Evolutionary conservation across 73 alveolate genomes (phyloP).

Genomic region (Paramecium caudatum): DNA sequence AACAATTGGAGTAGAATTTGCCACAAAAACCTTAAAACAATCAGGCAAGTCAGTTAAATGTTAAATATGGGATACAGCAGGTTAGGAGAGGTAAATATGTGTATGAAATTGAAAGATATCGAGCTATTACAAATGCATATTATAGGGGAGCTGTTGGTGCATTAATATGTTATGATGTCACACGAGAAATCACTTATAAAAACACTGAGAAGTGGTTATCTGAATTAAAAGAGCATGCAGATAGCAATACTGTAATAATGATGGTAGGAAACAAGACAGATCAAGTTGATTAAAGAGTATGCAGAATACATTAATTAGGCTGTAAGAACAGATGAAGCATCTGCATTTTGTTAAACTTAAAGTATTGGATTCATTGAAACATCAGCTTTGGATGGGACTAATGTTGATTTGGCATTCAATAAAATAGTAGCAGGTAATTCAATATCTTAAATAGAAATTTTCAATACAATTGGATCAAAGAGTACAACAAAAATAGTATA

Average conservation of each 20-base stretch:
- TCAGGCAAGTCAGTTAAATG: conserved; percentile 86
- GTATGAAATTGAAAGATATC: conserved; percentile 45
- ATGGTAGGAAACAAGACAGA: conserved; percentile 82
- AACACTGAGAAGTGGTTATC: conserved; percentile 85
- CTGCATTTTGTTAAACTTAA: conserved; percentile 71
- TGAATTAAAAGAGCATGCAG: conserved; percentile 84
- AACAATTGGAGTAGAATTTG: conserved; percentile 96
- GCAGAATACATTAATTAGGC: neutral
- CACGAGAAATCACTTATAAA: conserved; percentile 78
- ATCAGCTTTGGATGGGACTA: conserved; percentile 80
- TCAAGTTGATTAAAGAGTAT: conserved; percentile 69
- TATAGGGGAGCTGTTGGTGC: conserved; percentile 93
- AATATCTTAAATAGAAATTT: conserved; percentile 5
- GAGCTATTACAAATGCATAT: conserved; percentile 88
- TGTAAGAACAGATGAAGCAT: conserved; percentile 81
- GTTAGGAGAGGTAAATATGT: conserved; percentile 80
- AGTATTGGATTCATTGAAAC: conserved; percentile 83
- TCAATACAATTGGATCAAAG: conserved; percentile 53
- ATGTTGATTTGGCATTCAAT: conserved; percentile 82
- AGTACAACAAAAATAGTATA: neutral
- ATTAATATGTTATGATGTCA: conserved; percentile 82
- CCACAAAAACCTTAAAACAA: conserved; percentile 82
- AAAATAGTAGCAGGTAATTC: conserved; percentile 73
- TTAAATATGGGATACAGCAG: conserved; percentile 93
- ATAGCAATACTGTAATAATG: conserved; percentile 70